Evolutionary conservation across 345 rosid species (phyloP).

Genomic region (Citrus medica): DNA sequence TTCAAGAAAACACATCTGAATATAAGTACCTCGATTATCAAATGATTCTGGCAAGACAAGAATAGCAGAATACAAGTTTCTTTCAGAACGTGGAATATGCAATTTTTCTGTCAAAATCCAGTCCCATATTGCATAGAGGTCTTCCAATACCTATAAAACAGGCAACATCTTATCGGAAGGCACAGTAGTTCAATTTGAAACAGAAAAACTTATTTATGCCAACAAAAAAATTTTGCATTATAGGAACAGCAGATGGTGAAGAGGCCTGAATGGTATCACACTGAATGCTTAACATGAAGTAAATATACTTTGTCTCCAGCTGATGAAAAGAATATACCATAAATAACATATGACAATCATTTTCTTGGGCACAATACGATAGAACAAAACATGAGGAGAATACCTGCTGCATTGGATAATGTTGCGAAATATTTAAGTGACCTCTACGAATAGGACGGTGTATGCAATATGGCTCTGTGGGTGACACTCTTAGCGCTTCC

Average conservation of each 20-base stretch:
- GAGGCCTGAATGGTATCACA: background rate
- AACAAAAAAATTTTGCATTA: background rate
- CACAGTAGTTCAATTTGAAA: background rate
- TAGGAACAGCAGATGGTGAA: background rate
- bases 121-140: conserved; percentile 79
- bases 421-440: conserved; percentile 79
- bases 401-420: conserved; percentile 86
- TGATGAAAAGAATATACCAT: background rate
- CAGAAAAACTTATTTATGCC: background rate
- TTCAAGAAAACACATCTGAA: background rate
- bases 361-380: background rate
- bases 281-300: background rate
- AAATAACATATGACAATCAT: background rate
- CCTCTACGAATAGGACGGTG: conserved; percentile 88
- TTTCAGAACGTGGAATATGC: conserved; percentile 58
- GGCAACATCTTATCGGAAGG: background rate
- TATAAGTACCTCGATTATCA: conserved; percentile 69
- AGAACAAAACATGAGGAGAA: conserved; percentile 1
- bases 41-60: conserved; percentile 86
- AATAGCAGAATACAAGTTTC: conserved; percentile 69
- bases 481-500: conserved; percentile 76
- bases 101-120: conserved; percentile 76
- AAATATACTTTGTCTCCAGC: background rate
- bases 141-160: conserved; percentile 71
- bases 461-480: conserved; percentile 73